Evolutionary conservation across 441 rosid species (phyloP).

Genomic region (Mallotus japonicus): DNA sequence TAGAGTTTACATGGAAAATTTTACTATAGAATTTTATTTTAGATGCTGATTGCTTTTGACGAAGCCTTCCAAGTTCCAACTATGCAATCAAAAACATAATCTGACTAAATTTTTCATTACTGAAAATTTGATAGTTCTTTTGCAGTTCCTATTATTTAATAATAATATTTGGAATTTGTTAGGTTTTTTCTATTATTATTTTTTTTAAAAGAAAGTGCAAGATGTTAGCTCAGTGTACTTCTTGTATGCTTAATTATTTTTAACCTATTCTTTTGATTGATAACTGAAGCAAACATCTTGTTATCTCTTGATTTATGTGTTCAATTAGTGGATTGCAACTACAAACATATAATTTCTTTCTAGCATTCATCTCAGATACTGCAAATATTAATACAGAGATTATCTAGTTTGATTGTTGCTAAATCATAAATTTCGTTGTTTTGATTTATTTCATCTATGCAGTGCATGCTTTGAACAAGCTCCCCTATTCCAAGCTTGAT

Average conservation of each 20-base stretch:
- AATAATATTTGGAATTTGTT: no score
- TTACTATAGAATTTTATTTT: no score
- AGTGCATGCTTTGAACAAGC: constrained; percentile 98
- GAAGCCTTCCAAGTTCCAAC: no score
- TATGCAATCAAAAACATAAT: no score
- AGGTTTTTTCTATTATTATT: no score
- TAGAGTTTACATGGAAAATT: no score
- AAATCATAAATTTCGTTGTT: background rate
- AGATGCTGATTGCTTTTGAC: no score
- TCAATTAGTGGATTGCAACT: background rate
- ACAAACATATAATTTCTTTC: background rate
- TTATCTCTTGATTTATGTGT: background rate
- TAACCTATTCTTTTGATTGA: background rate
- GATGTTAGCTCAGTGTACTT: background rate
- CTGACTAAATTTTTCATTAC: no score
- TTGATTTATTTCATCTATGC: constrained; percentile 34
- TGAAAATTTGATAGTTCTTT: no score
- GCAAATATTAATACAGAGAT: background rate
- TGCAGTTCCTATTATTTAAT: no score
- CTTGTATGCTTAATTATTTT: background rate
- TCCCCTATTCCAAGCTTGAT: constrained; percentile 97
- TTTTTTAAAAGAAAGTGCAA: no score
- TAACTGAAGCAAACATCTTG: background rate
- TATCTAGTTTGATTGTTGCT: background rate
- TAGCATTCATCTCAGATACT: background rate